Conservation (phyloP, 2,329 filamentous ascomycete genomes). For the Fusarium pseudonygamai region DNA sequence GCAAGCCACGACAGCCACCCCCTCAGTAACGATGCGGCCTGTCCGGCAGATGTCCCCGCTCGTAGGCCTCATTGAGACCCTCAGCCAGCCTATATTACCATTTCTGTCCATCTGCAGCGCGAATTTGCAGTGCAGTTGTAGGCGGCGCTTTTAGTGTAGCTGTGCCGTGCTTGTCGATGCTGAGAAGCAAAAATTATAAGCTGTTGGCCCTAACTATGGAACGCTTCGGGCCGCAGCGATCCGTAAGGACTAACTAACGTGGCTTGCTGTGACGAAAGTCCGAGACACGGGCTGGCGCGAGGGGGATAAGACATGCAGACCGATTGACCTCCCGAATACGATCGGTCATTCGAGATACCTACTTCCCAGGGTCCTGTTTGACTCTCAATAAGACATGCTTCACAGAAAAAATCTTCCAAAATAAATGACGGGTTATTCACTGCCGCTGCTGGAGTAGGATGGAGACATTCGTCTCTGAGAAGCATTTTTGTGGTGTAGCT, state of each 20-base stretch:
- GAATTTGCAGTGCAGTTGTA: accelerated
- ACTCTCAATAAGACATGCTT: background rate
- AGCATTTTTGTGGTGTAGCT: background rate
- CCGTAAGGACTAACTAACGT: background rate
- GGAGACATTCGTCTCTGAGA: background rate
- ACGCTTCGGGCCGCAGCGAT: constrained; percentile 6
- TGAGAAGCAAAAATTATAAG: background rate
- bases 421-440: accelerated
- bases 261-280: background rate
- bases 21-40: background rate
- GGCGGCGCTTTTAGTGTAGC: background rate
- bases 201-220: background rate
- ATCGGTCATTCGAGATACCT: background rate
- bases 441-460: no score
- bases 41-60: background rate
- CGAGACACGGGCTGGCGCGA: background rate
- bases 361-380: accelerated
- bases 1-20: background rate
- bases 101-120: background rate
- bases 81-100: background rate
- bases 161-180: background rate
- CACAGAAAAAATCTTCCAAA: accelerated
- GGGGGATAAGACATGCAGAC: background rate
- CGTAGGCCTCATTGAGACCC: background rate
- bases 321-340: background rate